Evolutionary conservation across 2,329 filamentous ascomycete genomes (phyloP), one percentile per base, ranked within the genome.

Genomic region (Colletotrichum orbiculare): DNA sequence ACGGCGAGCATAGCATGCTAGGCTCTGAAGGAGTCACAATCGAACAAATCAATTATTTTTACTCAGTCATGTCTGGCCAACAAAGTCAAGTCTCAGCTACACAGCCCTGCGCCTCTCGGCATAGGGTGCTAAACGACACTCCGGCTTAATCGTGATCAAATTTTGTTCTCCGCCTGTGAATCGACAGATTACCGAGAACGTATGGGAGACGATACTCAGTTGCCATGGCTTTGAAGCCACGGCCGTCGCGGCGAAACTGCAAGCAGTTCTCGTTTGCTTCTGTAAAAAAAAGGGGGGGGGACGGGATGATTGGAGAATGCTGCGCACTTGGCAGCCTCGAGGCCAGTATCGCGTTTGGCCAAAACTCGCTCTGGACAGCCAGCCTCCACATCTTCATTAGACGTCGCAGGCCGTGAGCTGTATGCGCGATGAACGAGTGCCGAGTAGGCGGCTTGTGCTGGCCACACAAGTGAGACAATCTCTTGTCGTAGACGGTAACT

Each of bases 61-160:
- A 17, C 12, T 39, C 43, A 42, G 35, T 50, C 50, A 86, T 95
- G 92, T 96, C 80, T 83, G 91, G 90, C 87, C 91, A 89, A 88
- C 92, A 92, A 93, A 97, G 93, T 97, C 94, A 97, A 97, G 87
- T 93, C 83, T 86, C 89, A 88, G 90, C 93, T 91, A 97, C 89
- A 90, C 92, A 91, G 53, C 88, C 89, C 83, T 80, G 77, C 77
- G 83, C 87, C 91, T 96, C 81, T 97, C 92, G 83, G 87, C 81
- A 81, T 83, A 83, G 85, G 88, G 86, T 89, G 92, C 87, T 90
- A 94, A 89, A 89, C 90, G 89, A 87, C 88, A 92, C 94, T 97
- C 94, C 94, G 94, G 94, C 94, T 97, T 97, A 97, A 96, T 97
- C 91, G 93, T 90, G 92, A 93, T 93, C 91, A 73, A 69, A 67